phyloP scores from a whole-genome alignment of 1,284 basidiomycete species.

The Pyrrhoderma lamaoense region DNA sequence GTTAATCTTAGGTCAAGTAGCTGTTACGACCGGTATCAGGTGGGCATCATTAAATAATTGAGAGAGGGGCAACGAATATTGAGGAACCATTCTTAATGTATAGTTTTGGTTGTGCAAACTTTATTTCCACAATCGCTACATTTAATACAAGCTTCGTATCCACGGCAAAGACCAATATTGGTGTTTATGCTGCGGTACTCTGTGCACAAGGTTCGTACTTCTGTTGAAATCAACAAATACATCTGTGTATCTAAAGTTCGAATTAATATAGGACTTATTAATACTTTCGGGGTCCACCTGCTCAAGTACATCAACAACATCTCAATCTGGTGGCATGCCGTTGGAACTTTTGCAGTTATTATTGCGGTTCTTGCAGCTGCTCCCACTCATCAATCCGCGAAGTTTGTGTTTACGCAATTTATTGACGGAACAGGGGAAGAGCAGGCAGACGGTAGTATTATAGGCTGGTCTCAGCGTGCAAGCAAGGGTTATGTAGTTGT shows the following conservation, averaged over 20 bases:
- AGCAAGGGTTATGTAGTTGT: slow-evolving; percentile 62
- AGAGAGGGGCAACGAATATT: not conserved
- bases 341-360: slow-evolving; percentile 58
- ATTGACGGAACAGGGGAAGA: slow-evolving; percentile 56
- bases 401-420: slow-evolving; percentile 64
- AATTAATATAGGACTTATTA: slow-evolving; percentile 40
- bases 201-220: slow-evolving; percentile 45
- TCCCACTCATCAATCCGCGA: slow-evolving; percentile 56
- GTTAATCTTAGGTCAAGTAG: slow-evolving; percentile 73
- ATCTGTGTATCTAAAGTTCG: too few relatives aligned
- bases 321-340: slow-evolving; percentile 65
- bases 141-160: slow-evolving; percentile 52
- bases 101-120: slow-evolving; percentile 63
- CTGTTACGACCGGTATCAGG: slow-evolving; percentile 70
- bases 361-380: slow-evolving; percentile 64
- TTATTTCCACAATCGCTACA: slow-evolving; percentile 57
- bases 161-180: slow-evolving; percentile 52
- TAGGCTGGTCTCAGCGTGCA: slow-evolving; percentile 61
- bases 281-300: slow-evolving; percentile 63
- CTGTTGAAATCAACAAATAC: too few relatives aligned
- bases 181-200: slow-evolving; percentile 66
- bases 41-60: slow-evolving; percentile 21
- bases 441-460: slow-evolving; percentile 28
- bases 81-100: not conserved
- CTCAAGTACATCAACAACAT: slow-evolving; percentile 64